Percentiles rank a stretch among this genome's conserved stretches.
phyloP scores from a whole-genome alignment of 1,139 yeast species.

The Suhomyces anneliseae region DNA sequence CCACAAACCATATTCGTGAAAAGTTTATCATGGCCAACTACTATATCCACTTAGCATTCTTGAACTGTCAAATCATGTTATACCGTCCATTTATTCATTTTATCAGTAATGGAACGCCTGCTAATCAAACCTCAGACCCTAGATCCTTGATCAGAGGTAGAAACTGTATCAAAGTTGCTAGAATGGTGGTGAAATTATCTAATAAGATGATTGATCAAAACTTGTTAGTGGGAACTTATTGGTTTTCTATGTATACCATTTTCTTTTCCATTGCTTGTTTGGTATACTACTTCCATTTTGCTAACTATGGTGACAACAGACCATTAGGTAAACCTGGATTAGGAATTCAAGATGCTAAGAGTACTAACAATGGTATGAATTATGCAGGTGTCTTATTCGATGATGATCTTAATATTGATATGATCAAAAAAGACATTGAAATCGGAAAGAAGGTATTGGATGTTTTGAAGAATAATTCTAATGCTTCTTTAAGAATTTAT shows the following conservation, averaged over 20 bases:
- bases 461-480: slow-evolving; percentile 67
- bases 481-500: slow-evolving; percentile 79
- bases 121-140: slow-evolving; percentile 40
- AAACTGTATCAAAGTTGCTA: slow-evolving; percentile 81
- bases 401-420: slow-evolving; percentile 64
- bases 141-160: slow-evolving; percentile 66
- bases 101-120: slow-evolving; percentile 54
- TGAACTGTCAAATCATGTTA: slow-evolving; percentile 80
- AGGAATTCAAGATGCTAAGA: not conserved
- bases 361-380: slow-evolving; percentile 28
- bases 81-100: slow-evolving; percentile 93
- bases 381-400: slow-evolving; percentile 52
- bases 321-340: not conserved
- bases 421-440: slow-evolving; percentile 76
- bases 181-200: slow-evolving; percentile 80
- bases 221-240: slow-evolving; percentile 81
- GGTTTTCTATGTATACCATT: slow-evolving; percentile 92
- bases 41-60: slow-evolving; percentile 71
- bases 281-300: slow-evolving; percentile 80
- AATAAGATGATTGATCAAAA: slow-evolving; percentile 77
- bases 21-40: slow-evolving; percentile 71
- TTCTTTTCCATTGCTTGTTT: slow-evolving; percentile 89
- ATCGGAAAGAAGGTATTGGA: slow-evolving; percentile 75
- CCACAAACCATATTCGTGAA: slow-evolving; percentile 50
- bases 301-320: slow-evolving; percentile 34